Evolutionary conservation across 208 protist species (phyloP).

Genomic region (Tritrichomonas foetus): DNA sequence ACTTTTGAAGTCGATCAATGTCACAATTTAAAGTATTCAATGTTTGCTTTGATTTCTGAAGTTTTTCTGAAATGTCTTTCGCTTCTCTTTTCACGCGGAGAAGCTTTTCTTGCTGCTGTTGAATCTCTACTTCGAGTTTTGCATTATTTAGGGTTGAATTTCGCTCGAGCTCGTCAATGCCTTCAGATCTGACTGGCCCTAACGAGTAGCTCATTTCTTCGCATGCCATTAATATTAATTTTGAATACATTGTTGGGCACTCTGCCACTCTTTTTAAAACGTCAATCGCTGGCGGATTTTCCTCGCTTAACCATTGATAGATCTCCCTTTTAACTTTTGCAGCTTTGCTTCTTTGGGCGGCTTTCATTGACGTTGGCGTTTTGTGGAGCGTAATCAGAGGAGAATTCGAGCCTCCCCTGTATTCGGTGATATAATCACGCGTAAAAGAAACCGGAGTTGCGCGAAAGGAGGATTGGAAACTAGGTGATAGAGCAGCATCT

Average conservation of each 20-base stretch:
- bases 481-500: too few species aligned
- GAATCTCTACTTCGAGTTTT: conserved; percentile 28
- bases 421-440: too few species aligned
- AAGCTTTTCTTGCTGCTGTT: not conserved
- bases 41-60: not conserved
- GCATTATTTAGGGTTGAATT: not conserved
- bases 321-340: not conserved
- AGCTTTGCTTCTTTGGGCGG: too few species aligned
- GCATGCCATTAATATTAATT: not conserved
- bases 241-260: not conserved
- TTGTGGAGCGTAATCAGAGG: too few species aligned
- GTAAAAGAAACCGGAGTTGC: too few species aligned
- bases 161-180: not conserved
- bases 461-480: too few species aligned
- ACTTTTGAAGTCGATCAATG: not conserved
- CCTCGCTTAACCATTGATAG: not conserved
- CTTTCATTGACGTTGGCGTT: not conserved
- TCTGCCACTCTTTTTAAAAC: not conserved
- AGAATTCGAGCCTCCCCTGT: too few species aligned
- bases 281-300: not conserved
- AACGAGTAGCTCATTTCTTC: not conserved
- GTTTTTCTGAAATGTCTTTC: not conserved
- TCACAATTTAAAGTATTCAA: not conserved
- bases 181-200: not conserved
- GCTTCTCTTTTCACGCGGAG: not conserved